phyloP scores from a whole-genome alignment of 495 filamentous ascomycete genomes.

The Penicillium desertorum region DNA sequence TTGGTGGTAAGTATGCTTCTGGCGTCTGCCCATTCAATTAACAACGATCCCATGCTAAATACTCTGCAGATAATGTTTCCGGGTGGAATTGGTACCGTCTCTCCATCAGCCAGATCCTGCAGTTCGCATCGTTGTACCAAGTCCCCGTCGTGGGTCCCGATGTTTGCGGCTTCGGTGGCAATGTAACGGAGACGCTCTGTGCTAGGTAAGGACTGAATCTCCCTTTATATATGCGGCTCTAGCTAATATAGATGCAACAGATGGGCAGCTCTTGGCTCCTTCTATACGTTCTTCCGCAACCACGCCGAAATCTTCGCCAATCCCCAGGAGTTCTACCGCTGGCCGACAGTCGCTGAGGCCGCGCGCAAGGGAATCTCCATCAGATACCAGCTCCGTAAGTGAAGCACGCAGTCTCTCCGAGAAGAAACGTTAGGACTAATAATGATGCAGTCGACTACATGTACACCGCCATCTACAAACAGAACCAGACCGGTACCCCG shows the following conservation, averaged over 20 bases:
- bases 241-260: slow-evolving; percentile 27
- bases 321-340: slow-evolving; percentile 76
- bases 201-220: slow-evolving; percentile 20
- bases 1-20: slow-evolving; percentile 61
- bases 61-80: slow-evolving; percentile 14
- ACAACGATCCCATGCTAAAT: neutral
- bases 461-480: slow-evolving; percentile 70
- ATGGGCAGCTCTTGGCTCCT: slow-evolving; percentile 74
- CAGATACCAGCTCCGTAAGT: slow-evolving; percentile 60
- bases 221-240: neutral
- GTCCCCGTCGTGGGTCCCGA: slow-evolving; percentile 81
- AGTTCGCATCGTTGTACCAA: slow-evolving; percentile 65
- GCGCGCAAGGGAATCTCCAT: slow-evolving; percentile 71
- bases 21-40: slow-evolving; percentile 33
- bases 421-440: neutral
- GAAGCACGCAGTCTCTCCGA: neutral
- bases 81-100: slow-evolving; percentile 60
- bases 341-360: slow-evolving; percentile 61
- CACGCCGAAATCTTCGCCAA: slow-evolving; percentile 55
- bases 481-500: slow-evolving; percentile 68
- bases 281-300: slow-evolving; percentile 76
- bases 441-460: slow-evolving; percentile 63
- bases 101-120: slow-evolving; percentile 69
- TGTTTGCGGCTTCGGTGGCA: slow-evolving; percentile 69
- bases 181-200: slow-evolving; percentile 66